Evolutionary conservation across 306 rosid genomes (phyloP).

Genomic region (Mucuna pruriens): DNA sequence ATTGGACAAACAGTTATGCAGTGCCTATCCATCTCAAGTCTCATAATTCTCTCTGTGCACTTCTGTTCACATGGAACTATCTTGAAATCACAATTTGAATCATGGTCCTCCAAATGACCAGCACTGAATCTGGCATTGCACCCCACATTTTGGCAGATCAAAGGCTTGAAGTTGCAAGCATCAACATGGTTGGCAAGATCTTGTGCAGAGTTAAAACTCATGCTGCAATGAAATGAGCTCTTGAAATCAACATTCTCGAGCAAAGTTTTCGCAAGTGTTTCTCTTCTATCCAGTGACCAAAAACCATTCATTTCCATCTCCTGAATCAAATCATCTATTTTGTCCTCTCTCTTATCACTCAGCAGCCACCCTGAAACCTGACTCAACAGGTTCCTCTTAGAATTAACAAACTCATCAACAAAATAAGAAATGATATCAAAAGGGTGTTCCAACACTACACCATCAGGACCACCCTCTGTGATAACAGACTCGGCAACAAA

Average conservation of each 20-base stretch:
- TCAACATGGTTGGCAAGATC: constrained; percentile 61
- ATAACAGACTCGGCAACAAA: constrained; percentile 75
- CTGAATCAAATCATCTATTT: constrained; percentile 83
- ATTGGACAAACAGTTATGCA: constrained; percentile 85
- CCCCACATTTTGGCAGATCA: constrained; percentile 62
- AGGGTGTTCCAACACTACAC: constrained; percentile 63
- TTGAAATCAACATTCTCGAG: constrained; percentile 76
- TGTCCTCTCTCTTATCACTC: constrained; percentile 86
- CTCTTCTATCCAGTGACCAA: constrained; percentile 75
- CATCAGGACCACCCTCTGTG: constrained; percentile 57
- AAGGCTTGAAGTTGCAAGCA: constrained; percentile 59
- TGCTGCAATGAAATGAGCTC: constrained; percentile 63
- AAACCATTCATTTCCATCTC: constrained; percentile 77
- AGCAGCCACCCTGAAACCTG: constrained; percentile 82
- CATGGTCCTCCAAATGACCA: constrained; percentile 65
- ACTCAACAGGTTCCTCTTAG: constrained; percentile 73
- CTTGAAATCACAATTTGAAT: constrained; percentile 72
- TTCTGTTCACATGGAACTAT: constrained; percentile 82
- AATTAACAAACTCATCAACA: constrained; percentile 73
- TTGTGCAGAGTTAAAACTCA: constrained; percentile 51
- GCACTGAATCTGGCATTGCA: constrained; percentile 65
- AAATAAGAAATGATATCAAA: constrained; percentile 70
- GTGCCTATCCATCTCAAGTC: constrained; percentile 93
- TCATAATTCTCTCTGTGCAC: constrained; percentile 63
- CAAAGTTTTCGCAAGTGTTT: constrained; percentile 47